Percentiles rank a stretch among this genome's conserved stretches.
Evolutionary conservation across 2,329 filamentous ascomycete species (phyloP).

Genomic region (Tolypocladium guangdongense): DNA sequence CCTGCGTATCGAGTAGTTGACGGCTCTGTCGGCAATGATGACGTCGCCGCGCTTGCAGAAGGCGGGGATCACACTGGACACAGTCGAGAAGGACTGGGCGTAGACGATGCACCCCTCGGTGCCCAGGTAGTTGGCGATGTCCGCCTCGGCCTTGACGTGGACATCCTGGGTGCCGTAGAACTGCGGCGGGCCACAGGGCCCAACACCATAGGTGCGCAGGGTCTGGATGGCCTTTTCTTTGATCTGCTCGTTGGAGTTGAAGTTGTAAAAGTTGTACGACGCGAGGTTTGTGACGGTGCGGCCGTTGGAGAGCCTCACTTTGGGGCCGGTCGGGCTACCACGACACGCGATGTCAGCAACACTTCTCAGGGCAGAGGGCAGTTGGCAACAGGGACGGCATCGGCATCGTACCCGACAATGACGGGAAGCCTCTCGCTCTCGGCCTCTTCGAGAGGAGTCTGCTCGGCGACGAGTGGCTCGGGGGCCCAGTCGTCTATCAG

Average conservation of each 20-base stretch:
- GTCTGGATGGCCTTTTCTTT: slow-evolving; percentile 94
- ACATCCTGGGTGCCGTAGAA: slow-evolving; percentile 99
- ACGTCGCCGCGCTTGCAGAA: slow-evolving; percentile 97
- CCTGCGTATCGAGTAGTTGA: slow-evolving; percentile 90
- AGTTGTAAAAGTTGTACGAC: slow-evolving; percentile 96
- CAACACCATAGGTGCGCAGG: slow-evolving; percentile 89
- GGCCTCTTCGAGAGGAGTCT: slow-evolving; percentile 63
- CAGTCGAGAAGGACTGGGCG: slow-evolving; percentile 90
- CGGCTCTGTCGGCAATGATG: slow-evolving; percentile 87
- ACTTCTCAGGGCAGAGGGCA: no score
- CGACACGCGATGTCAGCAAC: neutral
- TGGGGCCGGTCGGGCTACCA: slow-evolving; percentile 72
- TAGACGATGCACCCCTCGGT: slow-evolving; percentile 89
- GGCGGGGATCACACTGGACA: slow-evolving; percentile 90
- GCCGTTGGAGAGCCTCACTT: slow-evolving; percentile 78
- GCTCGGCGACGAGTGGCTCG: slow-evolving; percentile 72
- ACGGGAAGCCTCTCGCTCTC: slow-evolving; percentile 80
- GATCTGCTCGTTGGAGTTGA: slow-evolving; percentile 81
- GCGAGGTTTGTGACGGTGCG: slow-evolving; percentile 88
- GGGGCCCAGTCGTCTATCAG: slow-evolving; percentile 94
- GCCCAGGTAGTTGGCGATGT: slow-evolving; percentile 83
- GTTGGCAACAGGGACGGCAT: neutral
- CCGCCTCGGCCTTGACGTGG: slow-evolving; percentile 91
- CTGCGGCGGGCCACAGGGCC: slow-evolving; percentile 89
- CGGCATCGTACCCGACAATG: slow-evolving; percentile 63